A percentile compares a stretch with the other conserved stretches of the same genome.
These are phyloP conservation scores for Globisporangium okanoganense DNA, from an alignment of 352 stramenopile genomes.

Conservation along the genomic window DNA sequence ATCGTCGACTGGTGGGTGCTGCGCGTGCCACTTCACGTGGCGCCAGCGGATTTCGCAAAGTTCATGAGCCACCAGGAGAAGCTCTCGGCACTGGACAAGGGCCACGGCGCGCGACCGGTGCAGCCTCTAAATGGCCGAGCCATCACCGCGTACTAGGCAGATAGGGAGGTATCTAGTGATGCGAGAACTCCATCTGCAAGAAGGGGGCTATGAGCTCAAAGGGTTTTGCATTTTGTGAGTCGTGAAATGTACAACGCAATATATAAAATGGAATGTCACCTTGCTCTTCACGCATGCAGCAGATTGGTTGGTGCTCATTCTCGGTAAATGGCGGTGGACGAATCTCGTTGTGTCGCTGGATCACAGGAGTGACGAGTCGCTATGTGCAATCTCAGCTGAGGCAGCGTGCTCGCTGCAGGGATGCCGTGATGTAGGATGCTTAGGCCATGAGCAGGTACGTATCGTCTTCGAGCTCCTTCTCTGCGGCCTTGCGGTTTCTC, in stretches of 20 bases:
- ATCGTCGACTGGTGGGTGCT: constrained; percentile 32
- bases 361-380: not conserved
- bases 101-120: constrained; percentile 15
- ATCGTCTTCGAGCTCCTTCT: constrained; percentile 7
- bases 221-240: not conserved
- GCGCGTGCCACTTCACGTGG: constrained; percentile 13
- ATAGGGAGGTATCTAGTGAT: too few relatives aligned
- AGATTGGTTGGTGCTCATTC: not conserved
- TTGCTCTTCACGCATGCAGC: not conserved
- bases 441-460: constrained; percentile 12
- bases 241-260: not conserved
- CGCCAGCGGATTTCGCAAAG: constrained; percentile 12
- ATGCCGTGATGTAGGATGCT: not conserved
- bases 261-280: not conserved
- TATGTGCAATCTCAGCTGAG: not conserved
- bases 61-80: constrained; percentile 14
- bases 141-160: constrained; percentile 11
- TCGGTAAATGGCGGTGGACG: not conserved
- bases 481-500: constrained; percentile 3
- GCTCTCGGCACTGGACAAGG: constrained; percentile 16
- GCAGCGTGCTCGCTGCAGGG: not conserved
- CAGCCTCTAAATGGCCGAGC: constrained; percentile 21
- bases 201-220: not conserved
- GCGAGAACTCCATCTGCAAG: too few relatives aligned
- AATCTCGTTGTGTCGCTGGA: not conserved